These are phyloP conservation scores for Helianthus tuberosus DNA, from an alignment of 129 eudicot species.

Conservation along the genomic window DNA sequence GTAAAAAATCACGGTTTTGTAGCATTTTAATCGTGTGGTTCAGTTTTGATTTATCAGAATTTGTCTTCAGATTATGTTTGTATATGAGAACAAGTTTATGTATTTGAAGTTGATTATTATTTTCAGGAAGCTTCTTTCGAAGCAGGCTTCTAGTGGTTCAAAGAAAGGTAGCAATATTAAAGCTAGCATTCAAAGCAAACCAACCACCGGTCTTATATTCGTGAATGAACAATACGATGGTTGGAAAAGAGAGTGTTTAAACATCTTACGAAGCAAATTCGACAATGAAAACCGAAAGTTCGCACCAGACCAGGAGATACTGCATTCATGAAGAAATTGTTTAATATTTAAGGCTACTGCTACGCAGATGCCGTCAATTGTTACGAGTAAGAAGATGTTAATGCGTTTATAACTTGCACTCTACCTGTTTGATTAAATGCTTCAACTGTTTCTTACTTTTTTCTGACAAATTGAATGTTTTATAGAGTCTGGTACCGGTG, in stretches of 20 bases:
- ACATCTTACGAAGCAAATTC: too few species aligned
- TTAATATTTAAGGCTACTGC: conserved; percentile 76
- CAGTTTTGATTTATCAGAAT: not conserved
- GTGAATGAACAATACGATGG: too few species aligned
- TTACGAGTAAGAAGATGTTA: conserved; percentile 49
- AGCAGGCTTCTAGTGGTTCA: too few species aligned
- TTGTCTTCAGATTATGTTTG: not conserved
- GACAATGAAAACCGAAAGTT: too few species aligned
- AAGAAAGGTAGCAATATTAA: too few species aligned
- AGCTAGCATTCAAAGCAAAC: too few species aligned
- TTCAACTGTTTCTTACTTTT: not conserved
- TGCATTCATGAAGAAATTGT: conserved; percentile 27
- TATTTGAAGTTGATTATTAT: conserved; percentile 6
- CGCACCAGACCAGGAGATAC: too few species aligned
- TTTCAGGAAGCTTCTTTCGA: conserved; percentile 13
- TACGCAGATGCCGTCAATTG: conserved; percentile 62
- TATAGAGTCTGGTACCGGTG: conserved; percentile 55
- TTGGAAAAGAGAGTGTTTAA: too few species aligned
- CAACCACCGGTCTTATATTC: too few species aligned
- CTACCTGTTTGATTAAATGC: conserved; percentile 1
- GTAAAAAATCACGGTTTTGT: conserved; percentile 29
- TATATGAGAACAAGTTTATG: not conserved
- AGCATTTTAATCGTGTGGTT: not conserved
- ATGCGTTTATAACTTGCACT: not conserved
- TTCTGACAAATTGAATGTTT: conserved; percentile 10